These are phyloP conservation scores for Cardiospermum halicacabum DNA, from an alignment of 345 rosid species.

Conservation along the genomic window DNA sequence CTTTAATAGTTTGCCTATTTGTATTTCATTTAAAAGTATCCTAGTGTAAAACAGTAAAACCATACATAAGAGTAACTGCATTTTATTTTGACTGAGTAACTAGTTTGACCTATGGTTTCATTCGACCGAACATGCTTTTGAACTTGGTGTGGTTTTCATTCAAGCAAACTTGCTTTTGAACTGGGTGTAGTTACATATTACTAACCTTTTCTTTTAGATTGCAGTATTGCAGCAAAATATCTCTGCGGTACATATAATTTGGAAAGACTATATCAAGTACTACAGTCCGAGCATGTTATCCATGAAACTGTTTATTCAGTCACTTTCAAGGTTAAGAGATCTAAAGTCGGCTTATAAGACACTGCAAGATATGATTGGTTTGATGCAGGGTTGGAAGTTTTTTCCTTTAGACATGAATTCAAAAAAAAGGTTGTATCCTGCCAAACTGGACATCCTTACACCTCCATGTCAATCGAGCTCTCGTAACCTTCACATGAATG, in stretches of 20 bases:
- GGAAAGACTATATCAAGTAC: constrained; percentile 58
- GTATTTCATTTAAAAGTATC: not conserved
- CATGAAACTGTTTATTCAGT: constrained; percentile 55
- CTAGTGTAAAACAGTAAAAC: not conserved
- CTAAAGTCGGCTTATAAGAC: constrained; percentile 57
- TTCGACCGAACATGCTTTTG: not conserved
- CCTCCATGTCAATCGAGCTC: constrained; percentile 38
- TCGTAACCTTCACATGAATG: constrained; percentile 28
- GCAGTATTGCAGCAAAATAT: constrained; percentile 68
- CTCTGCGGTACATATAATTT: constrained; percentile 50
- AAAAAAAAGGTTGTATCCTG: constrained; percentile 31
- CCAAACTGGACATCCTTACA: constrained; percentile 69
- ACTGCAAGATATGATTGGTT: constrained; percentile 69
- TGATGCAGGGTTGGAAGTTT: constrained; percentile 33
- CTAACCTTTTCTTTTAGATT: constrained; percentile 42
- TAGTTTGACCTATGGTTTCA: not conserved
- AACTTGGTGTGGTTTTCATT: not conserved
- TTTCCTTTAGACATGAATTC: constrained; percentile 19
- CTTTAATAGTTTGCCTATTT: too few species aligned
- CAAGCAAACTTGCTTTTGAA: not conserved
- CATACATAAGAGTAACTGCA: not conserved
- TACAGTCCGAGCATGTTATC: constrained; percentile 43
- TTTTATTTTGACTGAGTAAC: not conserved
- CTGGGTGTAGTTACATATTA: constrained; percentile 12
- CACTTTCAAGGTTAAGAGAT: constrained; percentile 65